Conservation (phyloP, 2,329 filamentous ascomycete species). For the Kalmusia sp. region DNA sequence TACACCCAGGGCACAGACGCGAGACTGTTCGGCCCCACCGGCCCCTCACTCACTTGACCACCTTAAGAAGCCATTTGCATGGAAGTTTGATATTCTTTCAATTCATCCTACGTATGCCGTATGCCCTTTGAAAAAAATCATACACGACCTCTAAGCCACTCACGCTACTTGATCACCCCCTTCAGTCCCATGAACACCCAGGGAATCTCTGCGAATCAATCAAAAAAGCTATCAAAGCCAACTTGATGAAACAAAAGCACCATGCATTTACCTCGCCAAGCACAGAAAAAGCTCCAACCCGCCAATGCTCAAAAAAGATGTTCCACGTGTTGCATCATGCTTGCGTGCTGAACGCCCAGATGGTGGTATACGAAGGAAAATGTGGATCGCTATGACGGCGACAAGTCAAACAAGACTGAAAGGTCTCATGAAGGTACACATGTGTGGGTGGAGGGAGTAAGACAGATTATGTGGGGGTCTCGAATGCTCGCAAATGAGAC, state of each 20-base stretch:
- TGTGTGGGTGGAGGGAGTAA: background rate
- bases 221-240: constrained; percentile 29
- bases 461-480: too few species aligned
- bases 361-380: constrained; percentile 9
- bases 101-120: constrained; percentile 34
- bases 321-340: constrained; percentile 24
- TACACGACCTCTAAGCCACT: constrained; percentile 12
- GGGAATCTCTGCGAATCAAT: constrained; percentile 4
- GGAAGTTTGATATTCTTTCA: constrained; percentile 6
- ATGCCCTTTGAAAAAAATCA: constrained; percentile 17
- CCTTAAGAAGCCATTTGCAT: background rate
- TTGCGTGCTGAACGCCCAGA: constrained; percentile 15
- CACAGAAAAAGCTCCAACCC: constrained; percentile 24
- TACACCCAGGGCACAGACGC: too few species aligned
- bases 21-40: background rate
- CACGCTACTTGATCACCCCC: constrained; percentile 5
- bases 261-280: background rate
- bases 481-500: too few species aligned
- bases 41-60: background rate
- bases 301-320: constrained; percentile 17
- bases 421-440: constrained; percentile 17
- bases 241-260: constrained; percentile 13
- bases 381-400: background rate
- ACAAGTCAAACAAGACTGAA: background rate
- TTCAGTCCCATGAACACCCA: constrained; percentile 10